Evolutionary conservation across 129 eudicot species (phyloP).

Genomic region (Flaveria sonorensis): DNA sequence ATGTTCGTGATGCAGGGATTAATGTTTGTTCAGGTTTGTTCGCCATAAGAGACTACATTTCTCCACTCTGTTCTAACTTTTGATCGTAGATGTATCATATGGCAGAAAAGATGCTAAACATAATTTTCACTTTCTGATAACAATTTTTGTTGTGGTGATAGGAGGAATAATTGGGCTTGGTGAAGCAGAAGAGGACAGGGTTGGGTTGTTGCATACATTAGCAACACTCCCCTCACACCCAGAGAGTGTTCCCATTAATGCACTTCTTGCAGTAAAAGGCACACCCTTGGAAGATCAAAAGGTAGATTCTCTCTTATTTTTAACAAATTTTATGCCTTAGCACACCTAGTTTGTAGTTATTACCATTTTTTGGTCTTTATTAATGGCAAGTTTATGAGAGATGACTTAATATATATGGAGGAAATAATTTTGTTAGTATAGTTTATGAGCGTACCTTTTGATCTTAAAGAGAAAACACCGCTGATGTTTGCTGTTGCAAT

Average conservation of each 20-base stretch:
- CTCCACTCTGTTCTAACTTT: constrained; percentile 15
- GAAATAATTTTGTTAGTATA: no score
- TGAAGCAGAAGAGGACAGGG: constrained; percentile 91
- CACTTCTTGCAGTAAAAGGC: constrained; percentile 95
- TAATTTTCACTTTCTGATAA: constrained; percentile 6
- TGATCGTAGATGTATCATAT: background rate
- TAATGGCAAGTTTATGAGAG: background rate
- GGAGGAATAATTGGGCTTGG: constrained; percentile 99
- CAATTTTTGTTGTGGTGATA: constrained; percentile 34
- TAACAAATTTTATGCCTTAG: background rate
- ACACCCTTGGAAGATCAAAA: constrained; percentile 95
- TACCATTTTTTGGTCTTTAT: background rate
- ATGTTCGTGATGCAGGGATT: constrained; percentile 98
- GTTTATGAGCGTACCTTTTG: no score
- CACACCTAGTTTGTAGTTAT: background rate
- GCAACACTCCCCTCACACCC: constrained; percentile 98
- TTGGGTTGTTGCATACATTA: constrained; percentile 88
- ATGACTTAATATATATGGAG: no score
- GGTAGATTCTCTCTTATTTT: constrained; percentile 39
- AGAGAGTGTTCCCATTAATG: constrained; percentile 96
- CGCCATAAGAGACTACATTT: background rate
- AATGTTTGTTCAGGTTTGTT: constrained; percentile 93
- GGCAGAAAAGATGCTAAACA: background rate
- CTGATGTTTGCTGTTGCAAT: background rate
- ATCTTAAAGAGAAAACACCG: background rate